Percentiles rank a stretch among this genome's conserved stretches.
phyloP scores from a whole-genome alignment of 306 rosid species.

The Dalbergia cultrata region DNA sequence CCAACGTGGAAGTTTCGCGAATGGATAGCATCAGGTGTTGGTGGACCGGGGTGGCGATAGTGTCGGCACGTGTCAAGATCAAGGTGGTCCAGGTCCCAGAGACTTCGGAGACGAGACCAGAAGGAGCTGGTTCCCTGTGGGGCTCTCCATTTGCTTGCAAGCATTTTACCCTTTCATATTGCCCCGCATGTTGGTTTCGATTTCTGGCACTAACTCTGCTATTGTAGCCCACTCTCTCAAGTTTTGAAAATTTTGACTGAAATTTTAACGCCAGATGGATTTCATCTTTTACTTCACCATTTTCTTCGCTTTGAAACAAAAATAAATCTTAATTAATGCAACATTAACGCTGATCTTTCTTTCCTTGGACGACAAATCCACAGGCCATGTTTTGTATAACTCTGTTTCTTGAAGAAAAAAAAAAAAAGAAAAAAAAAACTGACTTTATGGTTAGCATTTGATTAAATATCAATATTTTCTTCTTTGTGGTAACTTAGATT shows the following conservation, averaged over 20 bases:
- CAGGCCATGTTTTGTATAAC: too few species aligned
- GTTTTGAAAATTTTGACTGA: too few species aligned
- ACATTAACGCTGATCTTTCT: too few species aligned
- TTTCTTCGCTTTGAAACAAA: too few species aligned
- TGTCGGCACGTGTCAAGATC: conserved; percentile 53
- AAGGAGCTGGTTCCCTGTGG: conserved; percentile 30
- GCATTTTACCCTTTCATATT: background rate
- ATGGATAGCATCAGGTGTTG: background rate
- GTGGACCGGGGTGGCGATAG: conserved; percentile 6
- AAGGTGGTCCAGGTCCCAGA: conserved; percentile 50
- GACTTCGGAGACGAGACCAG: conserved; percentile 49
- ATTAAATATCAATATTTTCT: too few species aligned
- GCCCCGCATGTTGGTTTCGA: background rate
- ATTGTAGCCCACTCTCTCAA: background rate
- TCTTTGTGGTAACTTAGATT: background rate
- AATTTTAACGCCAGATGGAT: too few species aligned
- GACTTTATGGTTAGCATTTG: background rate
- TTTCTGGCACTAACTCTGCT: background rate
- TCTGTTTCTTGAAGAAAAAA: too few species aligned
- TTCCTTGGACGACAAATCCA: too few species aligned
- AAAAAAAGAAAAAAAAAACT: too few species aligned
- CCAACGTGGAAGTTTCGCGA: conserved; percentile 40
- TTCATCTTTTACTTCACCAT: too few species aligned
- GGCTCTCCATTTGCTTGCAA: background rate
- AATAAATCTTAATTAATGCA: too few species aligned